Evolutionary conservation across 2,329 filamentous ascomycete genomes (phyloP), one percentile per base, ranked within the genome.

Genomic region (Talaromyces funiculosus): DNA sequence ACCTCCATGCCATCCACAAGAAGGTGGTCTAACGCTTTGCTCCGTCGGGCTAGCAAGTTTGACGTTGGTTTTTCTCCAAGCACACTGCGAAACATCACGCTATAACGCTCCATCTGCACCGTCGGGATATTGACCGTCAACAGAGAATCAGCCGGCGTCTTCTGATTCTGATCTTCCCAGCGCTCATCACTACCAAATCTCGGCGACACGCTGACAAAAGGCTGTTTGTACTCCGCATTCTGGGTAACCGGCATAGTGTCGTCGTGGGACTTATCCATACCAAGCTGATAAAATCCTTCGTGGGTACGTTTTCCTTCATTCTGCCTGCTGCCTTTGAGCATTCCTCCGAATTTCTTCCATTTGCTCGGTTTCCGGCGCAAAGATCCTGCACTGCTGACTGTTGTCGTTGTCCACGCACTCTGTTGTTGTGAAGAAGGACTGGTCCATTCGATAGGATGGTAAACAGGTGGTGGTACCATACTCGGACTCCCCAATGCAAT

Each of bases 31-130:
- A 77, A 64, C 4, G 72, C 72, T 58, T 67, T 74, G 59, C 72
- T 76, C 45, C 73, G 69, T 60, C 75, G 69, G 55, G 71, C 68
- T 59, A 76, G 65, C 57, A 73, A 63, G 9, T 49, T 66, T 5
- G 73, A 67, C 35, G 70, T 65, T 33, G 69, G 65, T 63, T 71
- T 63, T 84, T 72, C 70, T 35, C 68, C 82, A 26, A 96, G 77
- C 6, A 97, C 80, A 38, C 84, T 84, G 59, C 87, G 86, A 70
- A 97, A 97, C 92, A 97, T 97, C 65, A 97, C 84, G 67, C 92
- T 96, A 67, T 96, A 97, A 53, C 93, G 82, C 71, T 97, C 93
- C 81, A 97, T 81, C 64, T 88, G 85, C 59, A 90, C 82, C 54
- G 84, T 83, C 0, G 93, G 92, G 61, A 97, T 94, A 57, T 92